Conservation (phyloP, 495 filamentous ascomycete species). For the Xylaria longipes region DNA sequence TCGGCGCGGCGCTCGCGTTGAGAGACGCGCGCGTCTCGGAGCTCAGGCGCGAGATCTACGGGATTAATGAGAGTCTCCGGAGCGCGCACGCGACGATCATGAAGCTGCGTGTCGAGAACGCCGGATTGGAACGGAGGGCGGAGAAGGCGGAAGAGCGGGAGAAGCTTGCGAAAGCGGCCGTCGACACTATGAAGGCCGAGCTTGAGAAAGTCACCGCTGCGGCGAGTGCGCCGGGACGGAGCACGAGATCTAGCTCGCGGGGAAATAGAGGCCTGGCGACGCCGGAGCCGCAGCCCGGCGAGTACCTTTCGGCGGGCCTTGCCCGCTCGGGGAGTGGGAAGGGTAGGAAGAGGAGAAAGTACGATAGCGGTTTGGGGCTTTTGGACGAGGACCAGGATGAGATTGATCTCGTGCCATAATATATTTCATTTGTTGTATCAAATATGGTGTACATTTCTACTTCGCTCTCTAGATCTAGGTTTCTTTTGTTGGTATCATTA, state of each 20-base stretch:
- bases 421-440: slow-evolving; percentile 2
- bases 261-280: neutral
- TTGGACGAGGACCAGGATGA: slow-evolving; percentile 69
- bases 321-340: slow-evolving; percentile 26
- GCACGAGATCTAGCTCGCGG: slow-evolving; percentile 7
- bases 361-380: slow-evolving; percentile 69
- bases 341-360: slow-evolving; percentile 52
- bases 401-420: slow-evolving; percentile 33
- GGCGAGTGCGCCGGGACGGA: slow-evolving; percentile 37
- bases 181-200: slow-evolving; percentile 57
- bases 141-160: slow-evolving; percentile 44
- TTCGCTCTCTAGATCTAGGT: neutral
- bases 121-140: slow-evolving; percentile 33
- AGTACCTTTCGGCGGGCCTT: slow-evolving; percentile 42
- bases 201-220: slow-evolving; percentile 42
- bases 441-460: neutral
- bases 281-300: slow-evolving; percentile 22
- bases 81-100: slow-evolving; percentile 46
- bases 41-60: slow-evolving; percentile 47
- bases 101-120: slow-evolving; percentile 47
- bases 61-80: slow-evolving; percentile 43
- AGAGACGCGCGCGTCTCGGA: slow-evolving; percentile 52
- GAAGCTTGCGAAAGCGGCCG: slow-evolving; percentile 56
- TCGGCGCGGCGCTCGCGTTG: slow-evolving; percentile 48
- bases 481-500: slow-evolving; percentile 18